Base-by-base conservation (phyloP, 2,329 filamentous ascomycete species). In the Nectriaceae sp. region DNA sequence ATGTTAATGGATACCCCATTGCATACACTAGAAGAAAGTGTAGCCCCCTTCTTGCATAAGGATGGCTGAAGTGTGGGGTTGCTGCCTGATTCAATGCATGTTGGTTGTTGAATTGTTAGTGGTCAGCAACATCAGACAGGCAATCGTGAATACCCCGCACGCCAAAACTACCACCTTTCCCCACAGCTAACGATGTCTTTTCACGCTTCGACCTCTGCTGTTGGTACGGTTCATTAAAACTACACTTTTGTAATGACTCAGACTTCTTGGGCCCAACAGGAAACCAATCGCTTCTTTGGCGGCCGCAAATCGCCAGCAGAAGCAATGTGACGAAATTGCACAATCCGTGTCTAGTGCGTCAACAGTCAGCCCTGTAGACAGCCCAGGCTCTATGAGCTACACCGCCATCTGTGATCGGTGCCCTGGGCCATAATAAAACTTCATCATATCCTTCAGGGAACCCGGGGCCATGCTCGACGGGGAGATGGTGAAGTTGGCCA, bases 311-410 rank as follows among this genome's bases (percentile, higher is more conserved):
- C 45, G 6, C 62, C 56, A 6, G 5, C 58, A 54, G 52, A 44
- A 8, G 26, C 50, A 57, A 55, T 64, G 58, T 45, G 46, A 63
- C 52, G 43, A 60, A 43, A 45, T 57, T 47, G 59, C 57, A 5
- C 33, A 22, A 20, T 42, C 46, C 41, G 15, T 61, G 38, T 60
- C 52, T 41, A 49, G 54, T 41, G 55, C 57, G 8, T 54, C 49
- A n/a, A 46, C 15, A 3, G 46, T 62, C 4, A 46, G 47, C 38
- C 53, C 49, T 2, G 59, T 65, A 1, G 59, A 64, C 22, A 62
- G 47, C 44, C 63, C 55, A 36, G 62, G 62, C 21, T 64, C 57
- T 15, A 54, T 60, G 52, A 65, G 62, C 55, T 64, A 64, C 50
- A 65, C 62, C 5, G 59, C 65, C 39, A 21, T 65, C 35, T 62